phyloP scores from a whole-genome alignment of 805 yeast genomes.

The Sugiyamaella boreocaroliniensis region DNA sequence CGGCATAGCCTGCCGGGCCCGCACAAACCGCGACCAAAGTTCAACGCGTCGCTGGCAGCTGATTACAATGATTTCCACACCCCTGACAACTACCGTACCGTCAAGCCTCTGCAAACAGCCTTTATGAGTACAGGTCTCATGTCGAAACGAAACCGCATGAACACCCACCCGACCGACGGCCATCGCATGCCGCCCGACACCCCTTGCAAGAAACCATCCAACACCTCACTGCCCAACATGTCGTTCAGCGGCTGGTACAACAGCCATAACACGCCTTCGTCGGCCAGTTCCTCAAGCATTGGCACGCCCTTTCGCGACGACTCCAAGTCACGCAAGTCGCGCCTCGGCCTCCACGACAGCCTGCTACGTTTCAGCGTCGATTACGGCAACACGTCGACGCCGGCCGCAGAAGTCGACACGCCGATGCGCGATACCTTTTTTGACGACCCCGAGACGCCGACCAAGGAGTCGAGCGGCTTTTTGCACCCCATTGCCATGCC shows the following conservation, averaged over 20 bases:
- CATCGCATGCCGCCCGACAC: slow-evolving; percentile 50
- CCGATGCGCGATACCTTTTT: slow-evolving; percentile 3
- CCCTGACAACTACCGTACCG: slow-evolving; percentile 58
- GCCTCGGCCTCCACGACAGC: slow-evolving; percentile 17
- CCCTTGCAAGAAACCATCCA: slow-evolving; percentile 47
- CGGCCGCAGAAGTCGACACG: slow-evolving; percentile 7
- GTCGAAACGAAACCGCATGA: slow-evolving; percentile 49
- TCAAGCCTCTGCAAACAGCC: slow-evolving; percentile 80
- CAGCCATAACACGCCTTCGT: slow-evolving; percentile 5
- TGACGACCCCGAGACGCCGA: slow-evolving; percentile 9
- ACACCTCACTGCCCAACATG: slow-evolving; percentile 17
- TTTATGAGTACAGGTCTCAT: slow-evolving; percentile 68
- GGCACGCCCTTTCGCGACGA: not conserved
- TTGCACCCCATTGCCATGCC: not conserved
- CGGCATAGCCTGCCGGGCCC: slow-evolving; percentile 3
- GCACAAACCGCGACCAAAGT: slow-evolving; percentile 10
- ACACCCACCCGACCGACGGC: slow-evolving; percentile 17
- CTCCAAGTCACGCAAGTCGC: slow-evolving; percentile 6
- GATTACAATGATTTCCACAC: slow-evolving; percentile 33
- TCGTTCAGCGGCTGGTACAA: not conserved
- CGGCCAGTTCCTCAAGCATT: slow-evolving; percentile 6
- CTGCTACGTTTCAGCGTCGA: slow-evolving; percentile 16
- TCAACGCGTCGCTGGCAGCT: slow-evolving; percentile 15
- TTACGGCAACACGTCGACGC: slow-evolving; percentile 13
- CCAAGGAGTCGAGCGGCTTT: slow-evolving; percentile 4